Percentiles rank a stretch among this genome's conserved stretches.
Conservation (phyloP, 2,329 filamentous ascomycete genomes). For the Diaporthe amygdali region DNA sequence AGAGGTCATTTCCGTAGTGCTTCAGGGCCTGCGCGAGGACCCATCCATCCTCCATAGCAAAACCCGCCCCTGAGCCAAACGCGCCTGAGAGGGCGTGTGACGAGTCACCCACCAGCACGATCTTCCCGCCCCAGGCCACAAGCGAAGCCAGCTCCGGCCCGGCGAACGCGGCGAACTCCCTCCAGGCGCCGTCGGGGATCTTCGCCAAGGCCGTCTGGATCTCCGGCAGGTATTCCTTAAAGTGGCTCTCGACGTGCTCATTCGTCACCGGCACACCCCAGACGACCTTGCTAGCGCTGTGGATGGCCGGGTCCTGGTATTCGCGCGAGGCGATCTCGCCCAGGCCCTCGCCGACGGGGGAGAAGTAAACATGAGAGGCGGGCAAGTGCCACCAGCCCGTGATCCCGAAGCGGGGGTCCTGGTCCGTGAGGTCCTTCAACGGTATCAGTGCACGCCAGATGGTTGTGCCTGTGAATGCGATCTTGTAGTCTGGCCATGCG, state of each 20-base stretch:
- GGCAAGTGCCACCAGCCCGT: conserved; percentile 51
- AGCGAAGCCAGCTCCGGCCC: conserved; percentile 35
- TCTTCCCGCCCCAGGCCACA: conserved; percentile 37
- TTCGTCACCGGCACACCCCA: conserved; percentile 45
- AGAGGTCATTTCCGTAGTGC: conserved; percentile 31
- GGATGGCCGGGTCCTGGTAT: conserved; percentile 36
- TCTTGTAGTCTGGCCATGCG: conserved; percentile 29
- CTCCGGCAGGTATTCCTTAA: conserved; percentile 31
- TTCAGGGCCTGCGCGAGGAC: conserved; percentile 34
- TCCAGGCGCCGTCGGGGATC: conserved; percentile 20
- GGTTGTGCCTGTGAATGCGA: conserved; percentile 45
- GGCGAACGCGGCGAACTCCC: conserved; percentile 36
- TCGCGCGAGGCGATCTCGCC: conserved; percentile 46
- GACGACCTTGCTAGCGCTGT: conserved; percentile 37
- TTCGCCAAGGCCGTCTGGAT: not conserved
- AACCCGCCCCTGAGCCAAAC: conserved; percentile 44
- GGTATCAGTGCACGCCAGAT: conserved; percentile 52
- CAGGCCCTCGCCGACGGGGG: conserved; percentile 43
- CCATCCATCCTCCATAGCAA: conserved; percentile 41
- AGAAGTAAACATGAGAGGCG: conserved; percentile 46
- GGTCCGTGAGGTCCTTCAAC: conserved; percentile 37
- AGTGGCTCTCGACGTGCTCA: conserved; percentile 41
- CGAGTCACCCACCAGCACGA: conserved; percentile 59
- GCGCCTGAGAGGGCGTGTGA: conserved; percentile 58
- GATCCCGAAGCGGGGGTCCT: conserved; percentile 32